Evolutionary conservation across 768 basidiomycete species (phyloP).

Genomic region (Russula sp.): DNA sequence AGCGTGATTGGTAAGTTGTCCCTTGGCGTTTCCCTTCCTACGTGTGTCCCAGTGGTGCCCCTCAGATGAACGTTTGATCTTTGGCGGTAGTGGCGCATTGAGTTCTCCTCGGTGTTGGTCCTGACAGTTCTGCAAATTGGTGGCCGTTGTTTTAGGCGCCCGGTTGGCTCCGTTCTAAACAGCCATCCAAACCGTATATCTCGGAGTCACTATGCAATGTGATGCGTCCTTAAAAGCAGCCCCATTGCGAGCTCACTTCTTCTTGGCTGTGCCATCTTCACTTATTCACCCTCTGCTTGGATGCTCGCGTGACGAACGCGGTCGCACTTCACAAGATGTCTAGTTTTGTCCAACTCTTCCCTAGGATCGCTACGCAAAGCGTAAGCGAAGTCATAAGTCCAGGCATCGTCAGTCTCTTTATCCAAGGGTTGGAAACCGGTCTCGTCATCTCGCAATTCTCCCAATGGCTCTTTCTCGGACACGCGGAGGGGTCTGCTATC

Average conservation of each 20-base stretch:
- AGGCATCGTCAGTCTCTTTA: slow-evolving; percentile 8
- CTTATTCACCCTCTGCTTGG: neutral
- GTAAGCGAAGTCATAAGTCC: neutral
- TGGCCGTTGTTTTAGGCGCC: neutral
- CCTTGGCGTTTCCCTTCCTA: neutral
- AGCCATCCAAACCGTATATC: neutral
- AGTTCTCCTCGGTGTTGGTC: too few relatives aligned
- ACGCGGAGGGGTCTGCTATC: neutral
- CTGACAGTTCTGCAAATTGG: neutral
- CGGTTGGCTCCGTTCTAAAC: neutral
- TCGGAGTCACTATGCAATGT: neutral
- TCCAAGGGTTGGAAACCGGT: slow-evolving; percentile 14
- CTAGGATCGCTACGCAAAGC: neutral
- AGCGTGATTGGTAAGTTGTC: neutral
- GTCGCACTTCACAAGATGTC: neutral
- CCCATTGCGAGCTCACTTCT: neutral
- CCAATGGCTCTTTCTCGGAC: slow-evolving; percentile 6
- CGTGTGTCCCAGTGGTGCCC: too few relatives aligned
- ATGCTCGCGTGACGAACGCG: neutral
- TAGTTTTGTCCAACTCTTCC: neutral
- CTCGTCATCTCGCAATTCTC: slow-evolving; percentile 11
- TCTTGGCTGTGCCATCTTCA: neutral
- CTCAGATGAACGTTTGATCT: too few relatives aligned
- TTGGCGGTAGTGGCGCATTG: neutral
- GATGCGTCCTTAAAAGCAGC: neutral